These are phyloP conservation scores for Rhizophagus clarus DNA, from an alignment of 192 early-diverging fungal genomes.

Conservation along the genomic window DNA sequence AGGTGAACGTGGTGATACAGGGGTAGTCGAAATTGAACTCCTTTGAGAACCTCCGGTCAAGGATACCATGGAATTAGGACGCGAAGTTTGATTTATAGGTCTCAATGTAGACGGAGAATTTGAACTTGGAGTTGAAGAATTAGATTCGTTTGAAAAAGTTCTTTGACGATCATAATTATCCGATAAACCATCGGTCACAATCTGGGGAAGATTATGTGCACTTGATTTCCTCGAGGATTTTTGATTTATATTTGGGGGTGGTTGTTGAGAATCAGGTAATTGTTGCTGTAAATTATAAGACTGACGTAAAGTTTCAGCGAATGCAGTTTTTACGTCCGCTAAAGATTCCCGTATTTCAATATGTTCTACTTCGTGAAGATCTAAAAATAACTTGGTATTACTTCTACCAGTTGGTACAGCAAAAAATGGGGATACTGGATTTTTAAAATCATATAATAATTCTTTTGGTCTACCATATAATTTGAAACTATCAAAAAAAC, in stretches of 20 bases:
- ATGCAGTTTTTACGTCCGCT: constrained; percentile 47
- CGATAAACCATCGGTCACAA: not conserved
- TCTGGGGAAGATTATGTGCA: not conserved
- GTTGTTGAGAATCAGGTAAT: constrained; percentile 3
- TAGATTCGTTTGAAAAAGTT: constrained; percentile 13
- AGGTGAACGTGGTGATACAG: not conserved
- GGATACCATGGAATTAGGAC: not conserved
- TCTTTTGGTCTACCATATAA: constrained; percentile 47
- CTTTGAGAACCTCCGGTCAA: not conserved
- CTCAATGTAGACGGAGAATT: not conserved
- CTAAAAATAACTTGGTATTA: constrained; percentile 26
- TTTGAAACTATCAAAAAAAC: constrained; percentile 47
- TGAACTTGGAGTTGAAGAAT: not conserved
- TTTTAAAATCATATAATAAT: constrained; percentile 38
- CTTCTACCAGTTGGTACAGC: constrained; percentile 23
- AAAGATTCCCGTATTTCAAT: constrained; percentile 36
- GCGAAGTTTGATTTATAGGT: not conserved
- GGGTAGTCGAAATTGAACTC: not conserved
- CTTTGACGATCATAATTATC: constrained; percentile 17
- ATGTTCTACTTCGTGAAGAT: constrained; percentile 20
- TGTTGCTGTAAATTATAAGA: constrained; percentile 8
- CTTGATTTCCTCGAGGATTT: not conserved
- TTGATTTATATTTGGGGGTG: not conserved
- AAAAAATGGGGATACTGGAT: constrained; percentile 29
- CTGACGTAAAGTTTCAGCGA: constrained; percentile 42